These are phyloP conservation scores for Pelargonium australe DNA, from an alignment of 441 rosid genomes.

Conservation along the genomic window DNA sequence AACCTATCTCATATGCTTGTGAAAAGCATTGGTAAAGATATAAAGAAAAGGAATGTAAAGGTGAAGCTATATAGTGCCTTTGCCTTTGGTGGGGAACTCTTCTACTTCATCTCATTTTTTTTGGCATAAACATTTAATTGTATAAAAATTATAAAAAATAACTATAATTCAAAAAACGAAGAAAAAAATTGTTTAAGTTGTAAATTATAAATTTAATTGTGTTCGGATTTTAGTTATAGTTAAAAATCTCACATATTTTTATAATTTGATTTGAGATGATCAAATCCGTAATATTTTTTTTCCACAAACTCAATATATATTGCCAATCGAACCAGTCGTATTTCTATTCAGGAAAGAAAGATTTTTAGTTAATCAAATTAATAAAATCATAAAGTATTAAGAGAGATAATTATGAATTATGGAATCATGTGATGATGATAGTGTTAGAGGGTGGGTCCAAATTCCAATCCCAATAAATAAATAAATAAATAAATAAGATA, in stretches of 20 bases:
- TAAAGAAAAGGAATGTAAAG: neutral
- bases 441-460: neutral
- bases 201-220: too few relatives aligned
- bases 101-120: neutral
- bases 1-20: neutral
- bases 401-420: neutral
- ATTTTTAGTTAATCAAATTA: too few relatives aligned
- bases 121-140: neutral
- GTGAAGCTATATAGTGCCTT: neutral
- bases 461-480: neutral
- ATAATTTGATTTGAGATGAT: too few relatives aligned
- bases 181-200: neutral
- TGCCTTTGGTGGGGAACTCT: neutral
- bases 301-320: too few relatives aligned
- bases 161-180: neutral
- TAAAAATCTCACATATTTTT: too few relatives aligned
- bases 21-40: slow-evolving; percentile 1
- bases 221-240: too few relatives aligned
- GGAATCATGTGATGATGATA: neutral
- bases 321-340: too few relatives aligned
- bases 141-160: neutral
- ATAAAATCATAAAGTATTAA: too few relatives aligned
- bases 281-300: too few relatives aligned
- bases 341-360: too few relatives aligned
- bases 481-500: too few relatives aligned